Evolutionary conservation across 352 stramenopile species (phyloP), one percentile per base, ranked within the genome.

Genomic region (Pythium monospermum): DNA sequence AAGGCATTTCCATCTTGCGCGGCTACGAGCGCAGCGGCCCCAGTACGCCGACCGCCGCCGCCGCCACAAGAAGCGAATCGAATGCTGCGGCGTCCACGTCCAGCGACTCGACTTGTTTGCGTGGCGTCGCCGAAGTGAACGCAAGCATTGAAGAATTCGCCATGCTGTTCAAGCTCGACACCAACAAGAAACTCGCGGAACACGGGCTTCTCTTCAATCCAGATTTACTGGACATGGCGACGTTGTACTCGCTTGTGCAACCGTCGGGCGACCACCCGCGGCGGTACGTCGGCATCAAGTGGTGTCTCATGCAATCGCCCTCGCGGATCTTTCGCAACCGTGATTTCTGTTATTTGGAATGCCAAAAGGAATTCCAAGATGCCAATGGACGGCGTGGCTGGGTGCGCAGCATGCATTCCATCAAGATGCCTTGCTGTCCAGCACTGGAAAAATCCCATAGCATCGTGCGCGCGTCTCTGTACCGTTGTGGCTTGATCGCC

Each of bases 271-370:
- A 85, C 32, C 76, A 91, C 49, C 83, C 83, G 37, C 66, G 82
- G 1, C 64, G 79, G 28, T 90, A 87, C 57, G 79, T 91, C 15
- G 83, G 76, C 32, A 76, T 91, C 56, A 89, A 94, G 61, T 91
- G 81, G 83, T 84, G 72, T 6, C 73, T 85, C 4, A 71, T 88
- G 16, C 74, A 84, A n/a, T 83, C 76, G 6, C 83, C 83, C 1
- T 85, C 72, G 2, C 69, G 69, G 25, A 59, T 89, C 39, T 94
- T 91, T 38, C 66, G 79, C 13, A 82, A 86, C 49, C 63, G 80
- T 47, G 83, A 93, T 42, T 89, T 93, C 22, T 93, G 83, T 57
- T 93, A 87, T 59, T 63, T 93, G 28, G 82, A 93, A 65, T 91
- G 77, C 50, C 83, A 91, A 35, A 89, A 94, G 38, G 80, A 94